Conservation (phyloP, 2,329 filamentous ascomycete species). For the Ophiostoma triangulosporum region DNA sequence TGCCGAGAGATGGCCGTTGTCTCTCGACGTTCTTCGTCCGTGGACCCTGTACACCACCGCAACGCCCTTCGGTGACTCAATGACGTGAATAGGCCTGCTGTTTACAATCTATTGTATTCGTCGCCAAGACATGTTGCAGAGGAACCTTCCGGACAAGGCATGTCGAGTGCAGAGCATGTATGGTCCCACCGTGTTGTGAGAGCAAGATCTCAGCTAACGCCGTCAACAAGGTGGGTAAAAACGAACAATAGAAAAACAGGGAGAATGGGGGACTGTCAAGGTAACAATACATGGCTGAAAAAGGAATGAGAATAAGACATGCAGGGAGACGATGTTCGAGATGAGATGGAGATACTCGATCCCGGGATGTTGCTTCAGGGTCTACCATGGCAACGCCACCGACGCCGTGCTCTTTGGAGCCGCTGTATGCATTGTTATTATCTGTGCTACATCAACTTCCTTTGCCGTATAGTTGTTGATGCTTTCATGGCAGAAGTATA, state of each 20-base stretch:
- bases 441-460: too few species aligned
- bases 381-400: too few species aligned
- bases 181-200: background rate
- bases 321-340: background rate
- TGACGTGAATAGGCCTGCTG: too few species aligned
- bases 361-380: too few species aligned
- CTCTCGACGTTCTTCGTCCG: too few species aligned
- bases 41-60: background rate
- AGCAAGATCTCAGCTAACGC: background rate
- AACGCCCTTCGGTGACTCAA: too few species aligned
- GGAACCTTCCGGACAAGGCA: conserved; percentile 9
- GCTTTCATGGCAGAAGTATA: too few species aligned
- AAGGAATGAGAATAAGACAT: background rate
- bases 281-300: background rate
- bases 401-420: too few species aligned
- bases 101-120: background rate
- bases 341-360: too few species aligned
- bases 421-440: too few species aligned
- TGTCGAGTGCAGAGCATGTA: background rate
- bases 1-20: too few species aligned
- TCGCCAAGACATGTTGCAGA: background rate
- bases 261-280: background rate
- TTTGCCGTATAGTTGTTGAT: too few species aligned
- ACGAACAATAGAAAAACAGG: background rate
- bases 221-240: background rate